phyloP scores from a whole-genome alignment of 345 rosid genomes.

The Aurinia saxatilis region DNA sequence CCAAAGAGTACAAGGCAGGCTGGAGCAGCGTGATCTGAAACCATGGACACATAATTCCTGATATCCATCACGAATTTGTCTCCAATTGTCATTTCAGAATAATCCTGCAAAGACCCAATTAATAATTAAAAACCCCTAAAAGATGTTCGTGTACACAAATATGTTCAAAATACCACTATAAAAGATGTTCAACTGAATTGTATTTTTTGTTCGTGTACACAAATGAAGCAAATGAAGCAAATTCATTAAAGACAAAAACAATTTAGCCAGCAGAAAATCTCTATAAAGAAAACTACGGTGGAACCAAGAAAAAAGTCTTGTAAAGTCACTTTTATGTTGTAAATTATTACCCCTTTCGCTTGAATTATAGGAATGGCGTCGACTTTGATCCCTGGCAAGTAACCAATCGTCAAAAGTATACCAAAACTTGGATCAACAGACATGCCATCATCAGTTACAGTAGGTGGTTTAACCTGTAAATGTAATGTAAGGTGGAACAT shows the following conservation, averaged over 20 bases:
- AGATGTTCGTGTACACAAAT: too few species aligned
- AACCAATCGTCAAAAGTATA: constrained; percentile 62
- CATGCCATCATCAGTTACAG: not conserved
- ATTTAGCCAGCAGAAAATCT: not conserved
- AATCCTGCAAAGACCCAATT: constrained; percentile 31
- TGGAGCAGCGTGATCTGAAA: constrained; percentile 54
- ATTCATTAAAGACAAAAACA: not conserved
- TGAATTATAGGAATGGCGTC: constrained; percentile 48
- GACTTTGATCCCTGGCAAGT: constrained; percentile 75
- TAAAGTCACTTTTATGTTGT: not conserved
- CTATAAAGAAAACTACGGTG: not conserved
- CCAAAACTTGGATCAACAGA: constrained; percentile 16
- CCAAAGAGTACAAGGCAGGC: constrained; percentile 65
- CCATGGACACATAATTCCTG: constrained; percentile 36
- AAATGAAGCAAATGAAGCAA: not conserved
- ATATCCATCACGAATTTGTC: constrained; percentile 61
- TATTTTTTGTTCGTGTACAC: not conserved
- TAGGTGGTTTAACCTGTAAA: constrained; percentile 37
- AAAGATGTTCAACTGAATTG: not conserved
- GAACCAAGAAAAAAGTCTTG: not conserved
- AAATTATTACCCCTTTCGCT: constrained; percentile 30
- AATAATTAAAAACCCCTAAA: too few species aligned
- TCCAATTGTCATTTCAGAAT: constrained; percentile 21
- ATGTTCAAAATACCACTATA: too few species aligned
- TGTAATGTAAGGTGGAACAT: not conserved